Evolutionary conservation across 345 rosid genomes (phyloP), one percentile per base, ranked within the genome.

Genomic region (Moringa oleifera): DNA sequence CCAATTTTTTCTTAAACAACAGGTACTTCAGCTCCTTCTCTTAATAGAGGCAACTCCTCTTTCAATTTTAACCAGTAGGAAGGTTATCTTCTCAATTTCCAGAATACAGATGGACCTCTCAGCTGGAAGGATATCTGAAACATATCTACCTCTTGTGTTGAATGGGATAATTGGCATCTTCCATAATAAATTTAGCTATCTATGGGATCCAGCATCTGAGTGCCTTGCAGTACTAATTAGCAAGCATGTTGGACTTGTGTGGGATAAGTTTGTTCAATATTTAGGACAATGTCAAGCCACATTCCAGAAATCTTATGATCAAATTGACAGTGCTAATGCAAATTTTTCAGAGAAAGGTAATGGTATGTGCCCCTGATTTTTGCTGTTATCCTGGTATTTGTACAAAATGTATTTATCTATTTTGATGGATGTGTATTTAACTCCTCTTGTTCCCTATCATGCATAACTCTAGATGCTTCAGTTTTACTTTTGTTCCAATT

Each of bases 101-200:
- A 81, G 53, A 66, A 80, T 94, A 71, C 90, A 86, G 65, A 81
- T 50, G 79, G 72, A 66, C 63, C 66, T 94, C 67, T 70, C 86
- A 46, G 75, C 91, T 58, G 95, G 89, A 73, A 83, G 82, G 80
- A 72, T 94, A 70, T 63, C 79, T 61, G 82, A 71, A 65, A 52
- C 68, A 50, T 85, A 88, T 80, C 25, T 79, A 22, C 81, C 85
- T 55, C 71, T 77, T 33, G 60, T 85, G 68, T 81, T 90, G 77
- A 85, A 81, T 76, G 95, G 88, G 59, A 25, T 88, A 59, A 69
- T 88, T 62, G 99, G 97, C 64, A 70, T 90, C 21, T 83, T 88
- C 64, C 81, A 90, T 73, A 88, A 75, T 71, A 79, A 88, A 61
- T 88, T 84, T 68, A 77, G 78, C 72, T 67, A 63, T 63, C 61